A percentile compares a stretch with the other conserved stretches of the same genome.
Evolutionary conservation across 305 asterid genomes (phyloP).

Genomic region (Fraxinus paxiana): DNA sequence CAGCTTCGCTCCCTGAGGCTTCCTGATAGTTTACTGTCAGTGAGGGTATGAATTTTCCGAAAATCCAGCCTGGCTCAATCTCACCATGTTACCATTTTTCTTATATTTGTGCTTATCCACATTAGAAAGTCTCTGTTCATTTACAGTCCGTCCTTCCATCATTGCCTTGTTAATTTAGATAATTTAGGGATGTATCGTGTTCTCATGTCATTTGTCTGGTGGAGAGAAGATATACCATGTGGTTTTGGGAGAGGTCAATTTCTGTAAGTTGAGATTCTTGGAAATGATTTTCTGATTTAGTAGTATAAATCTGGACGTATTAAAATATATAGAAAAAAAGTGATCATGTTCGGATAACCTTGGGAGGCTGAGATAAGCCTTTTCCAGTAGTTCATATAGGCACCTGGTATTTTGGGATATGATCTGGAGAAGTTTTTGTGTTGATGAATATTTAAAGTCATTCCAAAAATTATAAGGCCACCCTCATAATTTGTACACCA

Average conservation of each 20-base stretch:
- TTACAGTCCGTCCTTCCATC: background rate
- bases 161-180: background rate
- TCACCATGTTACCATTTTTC: background rate
- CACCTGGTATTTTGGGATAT: background rate
- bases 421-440: background rate
- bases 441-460: background rate
- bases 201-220: background rate
- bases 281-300: background rate
- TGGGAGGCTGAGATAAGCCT: background rate
- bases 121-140: background rate
- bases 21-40: slow-evolving; percentile 46
- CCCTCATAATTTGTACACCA: background rate
- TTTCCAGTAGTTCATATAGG: background rate
- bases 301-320: background rate
- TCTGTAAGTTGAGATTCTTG: background rate
- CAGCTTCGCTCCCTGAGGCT: slow-evolving; percentile 54
- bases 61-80: background rate
- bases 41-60: slow-evolving; percentile 39
- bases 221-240: background rate
- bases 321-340: background rate
- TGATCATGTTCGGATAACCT: background rate
- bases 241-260: background rate
- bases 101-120: background rate
- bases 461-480: background rate
- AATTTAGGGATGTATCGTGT: background rate